Conservation (phyloP, 257 asterid genomes). For the Nemophila menziesii region DNA sequence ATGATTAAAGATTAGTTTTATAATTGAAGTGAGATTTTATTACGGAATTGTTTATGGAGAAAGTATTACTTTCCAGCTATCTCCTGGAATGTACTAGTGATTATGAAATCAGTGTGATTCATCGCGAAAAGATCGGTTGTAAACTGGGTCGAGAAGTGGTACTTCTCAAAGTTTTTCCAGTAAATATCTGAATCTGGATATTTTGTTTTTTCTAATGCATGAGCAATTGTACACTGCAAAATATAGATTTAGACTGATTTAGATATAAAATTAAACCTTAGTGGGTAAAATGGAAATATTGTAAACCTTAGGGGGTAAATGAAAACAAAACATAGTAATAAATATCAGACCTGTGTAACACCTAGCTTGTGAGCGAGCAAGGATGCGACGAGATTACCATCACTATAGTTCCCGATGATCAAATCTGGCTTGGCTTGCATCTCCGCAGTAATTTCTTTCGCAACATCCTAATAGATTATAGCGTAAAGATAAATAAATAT, state of each 20-base stretch:
- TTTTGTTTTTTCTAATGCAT: conserved; percentile 16
- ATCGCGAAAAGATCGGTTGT: conserved; percentile 92
- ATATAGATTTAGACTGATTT: not conserved
- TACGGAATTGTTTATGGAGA: not conserved
- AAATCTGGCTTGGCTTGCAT: conserved; percentile 81
- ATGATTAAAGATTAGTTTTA: not conserved
- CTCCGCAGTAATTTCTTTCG: conserved; percentile 68
- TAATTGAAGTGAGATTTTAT: not conserved
- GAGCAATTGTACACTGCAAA: conserved; percentile 13
- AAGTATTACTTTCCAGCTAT: conserved; percentile 77
- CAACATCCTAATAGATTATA: conserved; percentile 49
- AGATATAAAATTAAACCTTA: conserved; percentile 4
- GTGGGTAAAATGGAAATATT: not conserved
- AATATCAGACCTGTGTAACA: conserved; percentile 63
- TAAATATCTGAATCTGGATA: conserved; percentile 16
- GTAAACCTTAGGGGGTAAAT: not conserved
- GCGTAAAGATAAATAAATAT: not conserved
- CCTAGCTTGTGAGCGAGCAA: conserved; percentile 87
- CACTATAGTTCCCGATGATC: conserved; percentile 90
- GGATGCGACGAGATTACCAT: conserved; percentile 95
- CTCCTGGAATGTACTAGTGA: conserved; percentile 96
- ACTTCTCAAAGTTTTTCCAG: conserved; percentile 43
- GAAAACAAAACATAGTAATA: not conserved
- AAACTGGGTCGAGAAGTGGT: conserved; percentile 92
- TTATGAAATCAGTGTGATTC: conserved; percentile 97